Conservation (phyloP, 257 asterid species). For the Ilex aquifolium region DNA sequence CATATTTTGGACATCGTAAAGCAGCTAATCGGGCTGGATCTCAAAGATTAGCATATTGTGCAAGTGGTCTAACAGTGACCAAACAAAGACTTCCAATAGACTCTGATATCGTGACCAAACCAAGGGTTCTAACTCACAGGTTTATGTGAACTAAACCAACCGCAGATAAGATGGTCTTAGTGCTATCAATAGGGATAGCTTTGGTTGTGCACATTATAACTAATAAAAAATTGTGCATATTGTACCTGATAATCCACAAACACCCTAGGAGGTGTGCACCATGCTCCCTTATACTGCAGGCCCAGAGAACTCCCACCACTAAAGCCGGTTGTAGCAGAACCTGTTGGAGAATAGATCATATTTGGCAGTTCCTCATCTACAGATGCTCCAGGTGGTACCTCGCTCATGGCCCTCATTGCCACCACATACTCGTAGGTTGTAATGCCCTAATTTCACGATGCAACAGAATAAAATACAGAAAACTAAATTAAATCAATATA, state of each 20-base stretch:
- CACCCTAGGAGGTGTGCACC: slow-evolving; percentile 99
- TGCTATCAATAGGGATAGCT: no score
- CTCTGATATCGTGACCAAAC: no score
- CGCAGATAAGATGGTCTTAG: no score
- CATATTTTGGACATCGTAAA: no score
- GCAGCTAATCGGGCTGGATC: no score
- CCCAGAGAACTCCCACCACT: slow-evolving; percentile 98
- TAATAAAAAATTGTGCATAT: background rate
- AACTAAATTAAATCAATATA: background rate
- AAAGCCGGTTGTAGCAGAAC: slow-evolving; percentile 91
- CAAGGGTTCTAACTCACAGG: no score
- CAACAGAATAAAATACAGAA: slow-evolving; percentile 1
- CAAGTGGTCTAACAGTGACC: no score
- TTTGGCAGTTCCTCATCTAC: slow-evolving; percentile 74
- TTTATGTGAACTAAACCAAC: no score
- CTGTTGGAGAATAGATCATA: slow-evolving; percentile 77
- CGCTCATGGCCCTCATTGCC: slow-evolving; percentile 98
- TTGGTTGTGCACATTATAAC: no score
- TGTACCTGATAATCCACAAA: slow-evolving; percentile 92
- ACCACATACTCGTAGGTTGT: slow-evolving; percentile 94
- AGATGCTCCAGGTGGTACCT: slow-evolving; percentile 79
- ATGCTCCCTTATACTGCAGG: slow-evolving; percentile 95
- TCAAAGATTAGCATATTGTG: no score
- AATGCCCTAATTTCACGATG: slow-evolving; percentile 56
- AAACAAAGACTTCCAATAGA: no score